Evolutionary conservation across 2,329 filamentous ascomycete genomes (phyloP).

Genomic region (Aureobasidium sp.): DNA sequence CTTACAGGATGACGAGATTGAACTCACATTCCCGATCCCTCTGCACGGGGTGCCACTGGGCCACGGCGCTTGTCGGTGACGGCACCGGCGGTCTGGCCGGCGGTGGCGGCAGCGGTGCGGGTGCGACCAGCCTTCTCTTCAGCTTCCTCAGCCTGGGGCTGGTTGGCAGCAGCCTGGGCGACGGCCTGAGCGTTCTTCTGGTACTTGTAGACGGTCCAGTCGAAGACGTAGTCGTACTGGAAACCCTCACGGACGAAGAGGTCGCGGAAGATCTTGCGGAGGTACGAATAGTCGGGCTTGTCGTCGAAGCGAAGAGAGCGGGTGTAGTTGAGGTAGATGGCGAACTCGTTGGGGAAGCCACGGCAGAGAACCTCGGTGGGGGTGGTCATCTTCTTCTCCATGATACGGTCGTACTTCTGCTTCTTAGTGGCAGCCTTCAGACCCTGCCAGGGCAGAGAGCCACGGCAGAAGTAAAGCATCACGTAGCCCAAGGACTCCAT

Average conservation of each 20-base stretch:
- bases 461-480: conserved; percentile 99
- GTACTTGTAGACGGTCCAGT: conserved; percentile 99
- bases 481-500: conserved; percentile 99
- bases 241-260: conserved; percentile 98
- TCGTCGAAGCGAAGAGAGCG: conserved; percentile 97
- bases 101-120: conserved; percentile 48
- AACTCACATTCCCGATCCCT: conserved; percentile 97
- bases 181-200: conserved; percentile 98
- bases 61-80: conserved; percentile 58
- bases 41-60: conserved; percentile 68
- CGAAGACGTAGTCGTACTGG: conserved; percentile 99
- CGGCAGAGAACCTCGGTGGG: conserved; percentile 97
- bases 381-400: conserved; percentile 99
- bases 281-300: conserved; percentile 99
- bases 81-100: conserved; percentile 49
- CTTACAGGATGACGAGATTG: conserved; percentile 53
- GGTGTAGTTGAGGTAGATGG: conserved; percentile 99
- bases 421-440: conserved; percentile 98
- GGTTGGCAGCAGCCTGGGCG: conserved; percentile 64
- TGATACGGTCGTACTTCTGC: conserved; percentile 99
- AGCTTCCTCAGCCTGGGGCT: conserved; percentile 56
- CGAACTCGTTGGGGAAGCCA: conserved; percentile 98
- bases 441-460: conserved; percentile 96
- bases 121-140: conserved; percentile 65
- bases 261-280: conserved; percentile 99